Conservation (phyloP, 2,329 filamentous ascomycete species). For the Leptosphaerulina australis region DNA sequence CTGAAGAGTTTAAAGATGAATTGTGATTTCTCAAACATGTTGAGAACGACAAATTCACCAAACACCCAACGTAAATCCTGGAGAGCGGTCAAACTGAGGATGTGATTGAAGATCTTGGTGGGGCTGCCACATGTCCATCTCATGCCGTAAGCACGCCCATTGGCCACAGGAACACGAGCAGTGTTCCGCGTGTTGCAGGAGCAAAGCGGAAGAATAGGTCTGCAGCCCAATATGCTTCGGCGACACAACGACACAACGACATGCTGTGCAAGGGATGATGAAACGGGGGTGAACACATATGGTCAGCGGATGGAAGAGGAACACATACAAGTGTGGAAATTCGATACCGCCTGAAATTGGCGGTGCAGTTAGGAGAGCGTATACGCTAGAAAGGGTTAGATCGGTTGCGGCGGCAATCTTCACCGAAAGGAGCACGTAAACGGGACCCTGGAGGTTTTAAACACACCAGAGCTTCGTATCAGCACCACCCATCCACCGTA, state of each 20-base stretch:
- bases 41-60: neutral
- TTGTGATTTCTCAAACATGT: neutral
- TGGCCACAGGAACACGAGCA: neutral
- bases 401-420: slow-evolving; percentile 2
- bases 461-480: slow-evolving; percentile 1
- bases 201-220: neutral
- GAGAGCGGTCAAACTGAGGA: neutral
- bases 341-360: slow-evolving; percentile 11
- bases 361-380: slow-evolving; percentile 6
- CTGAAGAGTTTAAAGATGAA: neutral
- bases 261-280: slow-evolving; percentile 22
- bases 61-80: neutral
- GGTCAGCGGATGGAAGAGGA: slow-evolving; percentile 2
- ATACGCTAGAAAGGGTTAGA: neutral
- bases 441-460: slow-evolving; percentile 1
- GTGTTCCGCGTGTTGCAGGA: no score
- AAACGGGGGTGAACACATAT: slow-evolving; percentile 17
- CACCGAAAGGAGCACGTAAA: neutral
- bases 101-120: slow-evolving; percentile 12
- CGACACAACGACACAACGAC: neutral
- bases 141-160: neutral
- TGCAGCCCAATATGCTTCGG: slow-evolving; percentile 12
- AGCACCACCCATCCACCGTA: slow-evolving; percentile 3
- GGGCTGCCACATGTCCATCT: slow-evolving; percentile 1
- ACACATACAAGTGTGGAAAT: slow-evolving; percentile 10